Evolutionary conservation across 73 alveolate species (phyloP), one percentile per base, ranked within the genome.

Genomic region (Stentor coeruleus): DNA sequence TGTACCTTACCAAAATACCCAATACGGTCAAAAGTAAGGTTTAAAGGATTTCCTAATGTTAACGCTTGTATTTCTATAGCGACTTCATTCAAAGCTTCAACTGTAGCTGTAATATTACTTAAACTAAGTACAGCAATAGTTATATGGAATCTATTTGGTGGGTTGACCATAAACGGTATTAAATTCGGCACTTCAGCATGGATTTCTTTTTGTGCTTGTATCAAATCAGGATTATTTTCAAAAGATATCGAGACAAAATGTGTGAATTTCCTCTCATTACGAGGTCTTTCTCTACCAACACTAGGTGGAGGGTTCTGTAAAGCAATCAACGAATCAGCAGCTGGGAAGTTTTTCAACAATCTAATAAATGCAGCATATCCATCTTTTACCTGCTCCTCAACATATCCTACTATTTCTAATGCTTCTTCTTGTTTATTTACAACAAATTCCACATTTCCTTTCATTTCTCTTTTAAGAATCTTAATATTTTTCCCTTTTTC

Each of bases 321-420:
- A 49, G 66, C 66, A 49, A 49, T 49, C 28, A 49, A 49, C 28
- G 66, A 6, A 6, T 49, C 66, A 49, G 20, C 39, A 20, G n/a
- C 37, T 33, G 20, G 36, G 2, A 28, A 37, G 33, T 20, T 66
- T 66, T 66, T 66, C 15, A 66, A 26, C 14, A 33, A 20, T 66
- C 37, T 66, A 66, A 66, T 66, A 66, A 66, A 66, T 28, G 20
- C 14, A 1, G 79, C 79, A 66, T 66, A 66, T 31, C 79, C 79
- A 28, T 66, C 42, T 31, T 66, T 66, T 1, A 66, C 79, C 37
- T 66, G 79, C 11, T 66, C 79, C 2, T 66, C 37, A 20, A 40
- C 33, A 20, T 33, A 66, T 33, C 79, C 79, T 28, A 66, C 33
- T 14, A 66, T 66, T 66, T 66, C 79, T 0, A 66, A 2, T 1